Evolutionary conservation across 140 eudicot genomes (phyloP), one percentile per base, ranked within the genome.

Genomic region (Bidens hawaiensis): DNA sequence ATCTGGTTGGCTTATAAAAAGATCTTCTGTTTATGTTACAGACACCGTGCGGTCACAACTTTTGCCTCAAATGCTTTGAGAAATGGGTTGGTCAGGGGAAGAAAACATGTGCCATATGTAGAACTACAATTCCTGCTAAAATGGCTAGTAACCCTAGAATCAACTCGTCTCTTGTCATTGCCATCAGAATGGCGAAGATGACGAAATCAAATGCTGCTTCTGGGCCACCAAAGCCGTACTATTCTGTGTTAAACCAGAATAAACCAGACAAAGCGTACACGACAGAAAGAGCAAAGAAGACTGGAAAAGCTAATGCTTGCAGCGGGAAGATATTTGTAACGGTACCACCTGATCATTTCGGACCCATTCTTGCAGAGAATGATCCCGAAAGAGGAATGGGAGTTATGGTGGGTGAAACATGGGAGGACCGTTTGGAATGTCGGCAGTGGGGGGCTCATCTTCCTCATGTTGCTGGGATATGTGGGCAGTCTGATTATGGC

Each of bases 401-500:
- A 12, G 87, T 88, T 46, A 61, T 88, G 69, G 96, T 88, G 51
- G 96, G 96, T 28, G 96, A 87, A 60, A 72, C 79, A 0, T 87
- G 96, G 96, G 83, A 65, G 45, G 89, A 84, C 64, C 73, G 96
- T 59, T 61, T 87, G 81, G 88, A 80, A 68, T 84, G 94, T 47
- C 72, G 86, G 48, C 96, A 87, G 40, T 87, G 96, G 96, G 96
- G 96, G 7, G 89, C 82, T 15, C 96, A 87, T 60, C 76, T 79
- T 70, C 89, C 94, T 11, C 96, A 79, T 54, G 87, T 87, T 51
- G 81, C 89, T 51, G 94, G 96, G 15, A 84, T 88, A 36, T 73
- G 76, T 71, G 96, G 96, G 11, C 94, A 84, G 53, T 68, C 89
- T 34, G 68, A 72, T 5, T 76, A 70, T 60, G 96, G 96, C 17